Base-by-base conservation (phyloP, 306 rosid species). In the Oemleria cerasiformis region DNA sequence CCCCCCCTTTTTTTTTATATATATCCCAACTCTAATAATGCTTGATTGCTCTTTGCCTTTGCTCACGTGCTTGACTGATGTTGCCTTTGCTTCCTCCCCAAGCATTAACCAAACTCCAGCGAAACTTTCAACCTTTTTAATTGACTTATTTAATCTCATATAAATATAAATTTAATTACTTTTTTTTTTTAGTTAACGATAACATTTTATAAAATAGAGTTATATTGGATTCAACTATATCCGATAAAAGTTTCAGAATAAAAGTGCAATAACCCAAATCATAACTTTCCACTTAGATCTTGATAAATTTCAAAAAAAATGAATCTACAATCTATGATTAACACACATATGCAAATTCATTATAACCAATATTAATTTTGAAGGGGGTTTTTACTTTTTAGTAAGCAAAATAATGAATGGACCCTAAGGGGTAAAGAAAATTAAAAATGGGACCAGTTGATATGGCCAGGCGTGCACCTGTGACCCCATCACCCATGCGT, bases 71-170 rank as follows among this genome's bases (percentile, higher is more conserved):
- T 68, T 25, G 63, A n/a, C 23, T 38, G 25, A 38, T 61, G 45
- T 61, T 49, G 19, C 82, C 88, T 72, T 87, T 83, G 84, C 96
- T 83, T 89, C 78, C 68, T 77, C 21, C 63, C 44, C 82, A 87
- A 86, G 90, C 82, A 78, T 78, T 65, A 78, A 79, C 90, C 77
- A 55, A 30, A 71, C 73, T 59, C 78, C 39, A 23, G 15, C 65
- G 4, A 67, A 60, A 34, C 73, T 75, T 47, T n/a, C 49, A 17
- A 30, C 16, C 4, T 43, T 64, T 66, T 56, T 63, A 0, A 13
- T 36, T 9, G 74, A 38, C 30, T 34, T 30, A 2, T 36, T 64
- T 76, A 19, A 36, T 41, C 41, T 25, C 41, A 21, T 15, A 41
- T 43, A 10, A 16, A 55, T 2, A 10, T 0, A 17, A 0, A 21